Evolutionary conservation across 495 filamentous ascomycete genomes (phyloP).

Genomic region (Copromyces sp.): DNA sequence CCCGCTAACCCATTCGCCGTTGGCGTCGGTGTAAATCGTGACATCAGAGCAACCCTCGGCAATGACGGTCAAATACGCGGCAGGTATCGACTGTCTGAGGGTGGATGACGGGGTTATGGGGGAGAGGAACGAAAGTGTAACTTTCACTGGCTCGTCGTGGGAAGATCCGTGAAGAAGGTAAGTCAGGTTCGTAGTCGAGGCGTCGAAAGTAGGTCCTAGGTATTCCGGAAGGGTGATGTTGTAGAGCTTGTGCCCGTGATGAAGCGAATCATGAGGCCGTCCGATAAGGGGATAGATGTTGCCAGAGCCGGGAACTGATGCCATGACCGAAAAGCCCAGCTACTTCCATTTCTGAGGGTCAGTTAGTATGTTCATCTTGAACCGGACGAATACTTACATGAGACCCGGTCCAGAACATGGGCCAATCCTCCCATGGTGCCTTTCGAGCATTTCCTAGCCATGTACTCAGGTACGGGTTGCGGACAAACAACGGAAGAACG

Average conservation of each 20-base stretch:
- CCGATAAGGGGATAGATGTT: slow-evolving; percentile 82
- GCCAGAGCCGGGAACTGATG: slow-evolving; percentile 56
- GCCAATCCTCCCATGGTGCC: slow-evolving; percentile 85
- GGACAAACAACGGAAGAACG: slow-evolving; percentile 77
- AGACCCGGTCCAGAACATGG: slow-evolving; percentile 87
- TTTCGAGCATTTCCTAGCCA: slow-evolving; percentile 75
- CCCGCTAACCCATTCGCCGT: slow-evolving; percentile 84
- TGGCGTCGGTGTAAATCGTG: slow-evolving; percentile 79
- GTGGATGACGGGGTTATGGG: slow-evolving; percentile 91
- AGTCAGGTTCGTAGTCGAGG: slow-evolving; percentile 85
- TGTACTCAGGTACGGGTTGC: slow-evolving; percentile 85
- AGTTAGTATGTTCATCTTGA: not conserved
- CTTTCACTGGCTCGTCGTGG: slow-evolving; percentile 32
- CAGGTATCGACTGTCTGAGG: slow-evolving; percentile 81
- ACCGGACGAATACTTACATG: slow-evolving; percentile 24
- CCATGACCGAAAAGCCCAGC: slow-evolving; percentile 74
- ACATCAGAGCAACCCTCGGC: slow-evolving; percentile 63
- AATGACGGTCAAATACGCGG: slow-evolving; percentile 69
- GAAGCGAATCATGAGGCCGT: slow-evolving; percentile 72
- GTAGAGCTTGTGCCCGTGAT: slow-evolving; percentile 38
- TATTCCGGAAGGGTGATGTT: slow-evolving; percentile 62
- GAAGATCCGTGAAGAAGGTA: slow-evolving; percentile 54
- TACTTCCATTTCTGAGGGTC: slow-evolving; percentile 15
- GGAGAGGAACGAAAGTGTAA: slow-evolving; percentile 80
- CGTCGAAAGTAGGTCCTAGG: slow-evolving; percentile 73